phyloP scores from a whole-genome alignment of 495 filamentous ascomycete species.

The Zalerion maritima region DNA sequence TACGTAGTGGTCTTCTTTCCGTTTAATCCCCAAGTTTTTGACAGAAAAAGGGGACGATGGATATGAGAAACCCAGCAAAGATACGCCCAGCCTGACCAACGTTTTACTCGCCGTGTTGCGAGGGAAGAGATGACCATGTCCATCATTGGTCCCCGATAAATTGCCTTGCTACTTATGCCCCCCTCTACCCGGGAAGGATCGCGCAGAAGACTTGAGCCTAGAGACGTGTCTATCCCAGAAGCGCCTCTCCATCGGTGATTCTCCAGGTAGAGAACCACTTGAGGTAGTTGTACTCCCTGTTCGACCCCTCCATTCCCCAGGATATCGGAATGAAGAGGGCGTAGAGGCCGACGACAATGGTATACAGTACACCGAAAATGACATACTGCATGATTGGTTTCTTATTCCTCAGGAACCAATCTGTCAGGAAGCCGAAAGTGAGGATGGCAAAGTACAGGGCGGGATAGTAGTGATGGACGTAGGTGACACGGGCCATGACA shows the following conservation, averaged over 20 bases:
- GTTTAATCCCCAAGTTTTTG: no score
- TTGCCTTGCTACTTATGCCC: no score
- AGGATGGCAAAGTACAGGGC: slow-evolving; percentile 97
- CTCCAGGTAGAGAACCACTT: slow-evolving; percentile 73
- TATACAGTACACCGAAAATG: slow-evolving; percentile 59
- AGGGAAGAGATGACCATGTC: no score
- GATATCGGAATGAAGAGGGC: slow-evolving; percentile 85
- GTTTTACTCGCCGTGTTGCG: no score
- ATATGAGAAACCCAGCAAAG: no score
- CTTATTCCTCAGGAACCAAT: slow-evolving; percentile 60
- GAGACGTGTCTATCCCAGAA: no score
- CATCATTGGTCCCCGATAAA: no score
- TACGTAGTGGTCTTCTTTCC: no score
- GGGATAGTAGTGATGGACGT: slow-evolving; percentile 98
- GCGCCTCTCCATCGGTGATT: slow-evolving; percentile 40
- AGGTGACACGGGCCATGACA: slow-evolving; percentile 94
- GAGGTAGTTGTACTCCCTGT: slow-evolving; percentile 75
- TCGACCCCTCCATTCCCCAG: slow-evolving; percentile 83
- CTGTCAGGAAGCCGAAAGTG: slow-evolving; percentile 70
- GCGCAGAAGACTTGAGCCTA: no score
- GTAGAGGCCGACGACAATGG: slow-evolving; percentile 61
- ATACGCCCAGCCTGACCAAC: no score
- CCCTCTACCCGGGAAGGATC: no score
- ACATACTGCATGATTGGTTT: slow-evolving; percentile 42
- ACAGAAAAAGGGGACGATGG: no score